phyloP scores from a whole-genome alignment of 768 basidiomycete genomes.

The Boletus sp. region DNA sequence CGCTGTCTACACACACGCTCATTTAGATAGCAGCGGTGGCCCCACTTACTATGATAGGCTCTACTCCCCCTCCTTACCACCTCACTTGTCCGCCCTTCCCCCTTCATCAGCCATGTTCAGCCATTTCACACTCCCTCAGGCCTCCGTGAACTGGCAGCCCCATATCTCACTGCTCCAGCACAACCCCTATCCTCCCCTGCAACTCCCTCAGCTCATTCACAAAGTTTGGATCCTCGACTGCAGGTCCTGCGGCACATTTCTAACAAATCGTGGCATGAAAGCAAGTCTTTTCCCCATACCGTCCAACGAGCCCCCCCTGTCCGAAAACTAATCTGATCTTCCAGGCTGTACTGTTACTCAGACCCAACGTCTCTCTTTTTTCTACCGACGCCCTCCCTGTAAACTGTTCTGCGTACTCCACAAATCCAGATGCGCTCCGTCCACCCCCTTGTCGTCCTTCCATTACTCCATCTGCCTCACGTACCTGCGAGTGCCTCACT shows the following conservation, averaged over 20 bases:
- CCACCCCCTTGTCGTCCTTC: conserved; percentile 38
- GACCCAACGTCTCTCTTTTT: conserved; percentile 77
- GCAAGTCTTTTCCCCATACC: conserved; percentile 34
- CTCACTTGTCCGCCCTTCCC: conserved; percentile 10
- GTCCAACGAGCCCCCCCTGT: background rate
- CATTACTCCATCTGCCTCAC: conserved; percentile 30
- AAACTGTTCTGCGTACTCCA: conserved; percentile 67
- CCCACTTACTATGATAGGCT: conserved; percentile 16
- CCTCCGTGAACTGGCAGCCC: conserved; percentile 30
- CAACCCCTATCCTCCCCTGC: conserved; percentile 44
- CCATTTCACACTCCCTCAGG: conserved; percentile 23
- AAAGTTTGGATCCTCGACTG: conserved; percentile 84
- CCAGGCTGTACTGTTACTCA: conserved; percentile 79
- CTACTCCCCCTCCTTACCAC: conserved; percentile 8
- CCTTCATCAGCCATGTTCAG: conserved; percentile 25
- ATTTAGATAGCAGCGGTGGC: conserved; percentile 18
- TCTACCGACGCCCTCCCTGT: conserved; percentile 77
- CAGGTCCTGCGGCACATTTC: conserved; percentile 64
- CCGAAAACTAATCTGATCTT: conserved; percentile 5
- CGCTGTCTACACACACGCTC: conserved; percentile 19
- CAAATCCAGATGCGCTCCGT: conserved; percentile 42
- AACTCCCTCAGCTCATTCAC: conserved; percentile 44
- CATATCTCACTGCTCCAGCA: conserved; percentile 35
- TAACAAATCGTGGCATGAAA: conserved; percentile 87
- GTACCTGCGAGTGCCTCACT: conserved; percentile 84